Base-by-base conservation (phyloP, 345 rosid species). In the Populus davidiana region DNA sequence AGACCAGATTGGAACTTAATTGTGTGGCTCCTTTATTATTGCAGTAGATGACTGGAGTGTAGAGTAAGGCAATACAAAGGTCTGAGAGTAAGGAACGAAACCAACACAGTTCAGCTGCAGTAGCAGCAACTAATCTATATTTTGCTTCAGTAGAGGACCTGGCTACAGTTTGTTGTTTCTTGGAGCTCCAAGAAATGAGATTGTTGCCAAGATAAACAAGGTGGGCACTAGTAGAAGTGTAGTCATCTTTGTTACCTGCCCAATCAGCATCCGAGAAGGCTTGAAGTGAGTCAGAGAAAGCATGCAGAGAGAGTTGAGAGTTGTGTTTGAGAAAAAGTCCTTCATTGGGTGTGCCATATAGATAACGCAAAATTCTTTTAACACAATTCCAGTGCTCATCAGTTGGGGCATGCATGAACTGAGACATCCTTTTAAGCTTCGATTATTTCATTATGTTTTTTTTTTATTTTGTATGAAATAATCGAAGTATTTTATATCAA, bases 321-420 rank as follows among this genome's bases (percentile, higher is more conserved):
- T 18, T 0, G 0, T 0, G 8, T 0, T 50, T 8, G 6, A 50
- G 8, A 0, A 5, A 0, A 6, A 50, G 7, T 0, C 59, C n/a
- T 5, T 18, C 1, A 6, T 50, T 1, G 0, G 3, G 2, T 1
- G 9, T 50, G 8, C 59, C 59, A 50, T 8, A 50, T 1, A 50
- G 8, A 18, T 50, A 50, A 1, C 8, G 8, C 7, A 50, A 1
- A 0, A 18, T 0, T 0, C 56, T 6, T 18, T 50, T 50, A 0
- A 50, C 59, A 18, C 5, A 0, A 1, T 1, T 5, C 9, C 59
- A 18, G 0, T 50, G n/a, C 4, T 47, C 52, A 13, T 3, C 5
- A 14, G 52, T 47, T 0, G 18, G 52, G 4, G 1, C 1, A 47
- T 47, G 52, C 6, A 47, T 47, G 1, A 2, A 47, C 2, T 47